phyloP scores from a whole-genome alignment of 768 basidiomycete genomes.

The Tricholoma terreum region DNA sequence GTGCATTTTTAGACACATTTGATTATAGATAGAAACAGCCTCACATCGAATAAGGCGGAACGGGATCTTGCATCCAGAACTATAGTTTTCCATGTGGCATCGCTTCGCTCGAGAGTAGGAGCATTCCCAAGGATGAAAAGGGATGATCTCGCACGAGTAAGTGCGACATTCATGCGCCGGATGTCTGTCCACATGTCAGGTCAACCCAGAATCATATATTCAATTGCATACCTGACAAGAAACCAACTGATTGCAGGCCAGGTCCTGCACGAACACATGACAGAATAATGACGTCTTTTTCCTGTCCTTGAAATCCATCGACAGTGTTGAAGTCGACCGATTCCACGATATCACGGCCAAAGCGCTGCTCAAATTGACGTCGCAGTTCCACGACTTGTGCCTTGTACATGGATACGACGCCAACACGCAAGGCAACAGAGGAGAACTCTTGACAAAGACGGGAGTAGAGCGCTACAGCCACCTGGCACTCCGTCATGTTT shows the following conservation, averaged over 20 bases:
- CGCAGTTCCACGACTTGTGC: constrained; percentile 81
- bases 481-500: constrained; percentile 71
- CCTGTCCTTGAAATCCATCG: constrained; percentile 98
- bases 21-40: constrained; percentile 12
- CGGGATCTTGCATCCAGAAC: constrained; percentile 72
- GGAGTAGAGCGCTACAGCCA: constrained; percentile 75
- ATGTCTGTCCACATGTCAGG: constrained; percentile 42
- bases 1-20: constrained; percentile 1
- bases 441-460: constrained; percentile 65
- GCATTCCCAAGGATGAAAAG: constrained; percentile 92
- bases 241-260: constrained; percentile 79
- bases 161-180: constrained; percentile 96
- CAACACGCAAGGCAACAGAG: constrained; percentile 43
- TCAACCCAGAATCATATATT: background rate
- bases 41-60: constrained; percentile 61
- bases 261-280: constrained; percentile 95
- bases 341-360: constrained; percentile 65
- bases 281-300: constrained; percentile 96
- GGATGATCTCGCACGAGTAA: constrained; percentile 95
- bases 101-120: constrained; percentile 83
- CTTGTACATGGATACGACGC: constrained; percentile 90
- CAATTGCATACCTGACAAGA: constrained; percentile 65
- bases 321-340: constrained; percentile 95
- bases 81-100: constrained; percentile 75
- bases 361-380: constrained; percentile 62